phyloP scores from a whole-genome alignment of 805 yeast genomes.

The Naumovozyma castellii region DNA sequence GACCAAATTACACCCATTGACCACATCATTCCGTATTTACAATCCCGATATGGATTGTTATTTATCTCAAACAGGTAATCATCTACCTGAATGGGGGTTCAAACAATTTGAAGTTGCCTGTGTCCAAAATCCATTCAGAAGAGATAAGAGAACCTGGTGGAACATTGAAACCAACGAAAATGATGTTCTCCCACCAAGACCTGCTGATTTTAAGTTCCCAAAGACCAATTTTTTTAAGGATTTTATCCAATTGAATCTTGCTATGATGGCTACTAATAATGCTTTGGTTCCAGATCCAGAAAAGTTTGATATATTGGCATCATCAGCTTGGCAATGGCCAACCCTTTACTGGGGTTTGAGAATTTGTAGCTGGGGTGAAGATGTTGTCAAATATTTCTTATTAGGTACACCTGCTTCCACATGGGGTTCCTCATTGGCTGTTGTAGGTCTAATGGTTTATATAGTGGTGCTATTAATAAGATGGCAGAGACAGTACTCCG shows the following conservation, averaged over 20 bases:
- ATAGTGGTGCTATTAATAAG: slow-evolving; percentile 45
- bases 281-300: slow-evolving; percentile 73
- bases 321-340: slow-evolving; percentile 88
- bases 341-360: slow-evolving; percentile 65
- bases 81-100: slow-evolving; percentile 77
- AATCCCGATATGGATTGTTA: slow-evolving; percentile 62
- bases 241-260: slow-evolving; percentile 65
- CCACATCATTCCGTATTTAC: slow-evolving; percentile 60
- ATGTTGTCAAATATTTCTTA: slow-evolving; percentile 53
- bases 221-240: slow-evolving; percentile 69
- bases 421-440: slow-evolving; percentile 61
- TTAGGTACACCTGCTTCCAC: slow-evolving; percentile 74
- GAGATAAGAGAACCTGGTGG: slow-evolving; percentile 89
- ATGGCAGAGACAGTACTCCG: slow-evolving; percentile 75
- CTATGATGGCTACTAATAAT: slow-evolving; percentile 91
- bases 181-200: slow-evolving; percentile 47
- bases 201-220: slow-evolving; percentile 40
- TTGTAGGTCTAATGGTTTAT: slow-evolving; percentile 43
- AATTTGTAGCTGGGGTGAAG: slow-evolving; percentile 67
- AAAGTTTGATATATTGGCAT: slow-evolving; percentile 61
- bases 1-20: slow-evolving; percentile 57
- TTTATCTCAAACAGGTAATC: slow-evolving; percentile 60
- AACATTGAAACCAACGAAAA: slow-evolving; percentile 66
- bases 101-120: slow-evolving; percentile 77
- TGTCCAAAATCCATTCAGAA: slow-evolving; percentile 46